Evolutionary conservation across 345 rosid genomes (phyloP).

Genomic region (Hevea brasiliensis): DNA sequence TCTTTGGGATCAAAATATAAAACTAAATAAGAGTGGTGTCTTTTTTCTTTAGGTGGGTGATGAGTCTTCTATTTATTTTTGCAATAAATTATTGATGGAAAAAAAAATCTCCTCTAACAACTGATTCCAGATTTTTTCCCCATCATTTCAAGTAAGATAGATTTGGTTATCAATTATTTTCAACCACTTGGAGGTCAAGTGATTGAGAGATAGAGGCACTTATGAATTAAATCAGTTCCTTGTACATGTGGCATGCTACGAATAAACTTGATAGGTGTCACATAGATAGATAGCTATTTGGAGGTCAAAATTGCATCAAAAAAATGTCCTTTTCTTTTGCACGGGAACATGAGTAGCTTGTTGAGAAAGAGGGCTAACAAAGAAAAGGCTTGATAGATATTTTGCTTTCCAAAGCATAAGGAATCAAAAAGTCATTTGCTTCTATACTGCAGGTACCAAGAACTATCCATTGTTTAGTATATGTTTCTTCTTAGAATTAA

Average conservation of each 20-base stretch:
- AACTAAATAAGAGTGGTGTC: no score
- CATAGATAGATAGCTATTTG: no score
- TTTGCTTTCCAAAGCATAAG: neutral
- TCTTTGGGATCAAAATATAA: neutral
- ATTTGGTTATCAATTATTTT: no score
- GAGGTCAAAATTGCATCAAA: no score
- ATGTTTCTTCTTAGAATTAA: neutral
- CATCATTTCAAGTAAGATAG: neutral
- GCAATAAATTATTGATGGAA: neutral
- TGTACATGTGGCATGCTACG: neutral
- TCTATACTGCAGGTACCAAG: neutral
- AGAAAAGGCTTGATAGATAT: neutral
- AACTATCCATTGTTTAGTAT: neutral
- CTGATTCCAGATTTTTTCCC: neutral
- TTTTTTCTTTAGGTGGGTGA: neutral
- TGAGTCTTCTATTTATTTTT: neutral
- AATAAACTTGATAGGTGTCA: neutral
- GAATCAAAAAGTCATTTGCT: neutral
- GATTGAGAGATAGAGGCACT: neutral
- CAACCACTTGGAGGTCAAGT: no score
- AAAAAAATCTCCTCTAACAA: neutral
- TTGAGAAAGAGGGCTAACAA: neutral
- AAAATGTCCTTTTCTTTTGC: no score
- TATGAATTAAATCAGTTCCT: neutral
- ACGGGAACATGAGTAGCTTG: neutral